Conservation (phyloP, 768 basidiomycete genomes). For the Phlebiopsis gigantea region DNA sequence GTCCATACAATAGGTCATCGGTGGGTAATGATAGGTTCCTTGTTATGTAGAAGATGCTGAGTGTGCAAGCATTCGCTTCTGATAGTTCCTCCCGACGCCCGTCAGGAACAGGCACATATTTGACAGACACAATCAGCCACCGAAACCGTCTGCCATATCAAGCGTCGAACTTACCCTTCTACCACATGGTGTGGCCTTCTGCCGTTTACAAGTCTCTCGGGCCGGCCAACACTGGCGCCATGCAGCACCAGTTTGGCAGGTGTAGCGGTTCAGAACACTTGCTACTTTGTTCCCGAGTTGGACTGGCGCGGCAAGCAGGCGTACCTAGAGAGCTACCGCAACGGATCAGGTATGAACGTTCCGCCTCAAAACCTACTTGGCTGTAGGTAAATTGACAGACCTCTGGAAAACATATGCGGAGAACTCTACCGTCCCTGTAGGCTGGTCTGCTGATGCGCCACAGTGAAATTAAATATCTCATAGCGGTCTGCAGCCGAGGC, state of each 20-base stretch:
- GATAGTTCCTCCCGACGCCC: neutral
- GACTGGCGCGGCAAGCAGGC: no score
- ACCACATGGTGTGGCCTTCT: neutral
- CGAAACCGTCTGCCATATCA: neutral
- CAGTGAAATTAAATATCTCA: no score
- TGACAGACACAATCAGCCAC: neutral
- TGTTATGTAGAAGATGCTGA: neutral
- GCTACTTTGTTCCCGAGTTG: neutral
- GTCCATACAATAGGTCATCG: neutral
- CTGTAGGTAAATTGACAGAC: no score
- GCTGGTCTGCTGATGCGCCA: no score
- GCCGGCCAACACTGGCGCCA: neutral
- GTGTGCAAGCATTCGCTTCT: neutral
- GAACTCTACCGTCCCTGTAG: no score
- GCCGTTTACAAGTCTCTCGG: neutral
- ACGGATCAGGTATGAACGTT: no score
- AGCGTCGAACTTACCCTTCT: neutral
- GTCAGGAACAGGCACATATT: neutral
- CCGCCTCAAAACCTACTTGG: no score
- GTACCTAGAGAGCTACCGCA: no score
- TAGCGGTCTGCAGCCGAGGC: no score
- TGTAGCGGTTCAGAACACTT: neutral
- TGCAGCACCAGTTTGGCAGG: neutral
- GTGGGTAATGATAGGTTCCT: neutral
- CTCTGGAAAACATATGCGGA: no score